Evolutionary conservation across 2,329 filamentous ascomycete species (phyloP).

Genomic region (Alternaria rosae): DNA sequence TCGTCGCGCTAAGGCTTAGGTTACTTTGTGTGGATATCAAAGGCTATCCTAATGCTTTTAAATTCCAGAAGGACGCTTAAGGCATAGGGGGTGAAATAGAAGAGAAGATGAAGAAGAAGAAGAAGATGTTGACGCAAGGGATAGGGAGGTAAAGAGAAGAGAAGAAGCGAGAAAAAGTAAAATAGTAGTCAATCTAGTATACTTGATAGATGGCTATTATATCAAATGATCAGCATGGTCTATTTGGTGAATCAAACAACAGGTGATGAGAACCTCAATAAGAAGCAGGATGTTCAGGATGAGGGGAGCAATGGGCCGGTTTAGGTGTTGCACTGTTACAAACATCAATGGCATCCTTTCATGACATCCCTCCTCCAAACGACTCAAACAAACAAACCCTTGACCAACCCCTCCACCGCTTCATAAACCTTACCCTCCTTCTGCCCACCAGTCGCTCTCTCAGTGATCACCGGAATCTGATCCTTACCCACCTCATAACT

Average conservation of each 20-base stretch:
- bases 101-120: background rate
- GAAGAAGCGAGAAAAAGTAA: no score
- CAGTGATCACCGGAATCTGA: conserved; percentile 53
- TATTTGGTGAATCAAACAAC: no score
- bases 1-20: background rate
- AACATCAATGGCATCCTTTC: no score
- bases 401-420: conserved; percentile 54
- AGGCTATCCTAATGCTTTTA: background rate
- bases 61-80: background rate
- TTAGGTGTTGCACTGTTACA: background rate
- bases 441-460: conserved; percentile 53
- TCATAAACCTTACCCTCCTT: conserved; percentile 55
- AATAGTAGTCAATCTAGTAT: no score
- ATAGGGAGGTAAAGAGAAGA: no score
- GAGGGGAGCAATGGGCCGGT: no score
- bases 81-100: background rate
- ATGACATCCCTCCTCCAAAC: background rate
- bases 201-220: no score
- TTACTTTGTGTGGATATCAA: background rate
- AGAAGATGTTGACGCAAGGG: no score
- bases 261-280: no score
- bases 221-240: no score
- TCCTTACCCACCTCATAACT: conserved; percentile 55
- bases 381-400: conserved; percentile 47
- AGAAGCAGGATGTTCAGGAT: no score